Evolutionary conservation across 176 grass and related monocot genomes (phyloP), one percentile per base, ranked within the genome.

Genomic region (Oryza punctata): DNA sequence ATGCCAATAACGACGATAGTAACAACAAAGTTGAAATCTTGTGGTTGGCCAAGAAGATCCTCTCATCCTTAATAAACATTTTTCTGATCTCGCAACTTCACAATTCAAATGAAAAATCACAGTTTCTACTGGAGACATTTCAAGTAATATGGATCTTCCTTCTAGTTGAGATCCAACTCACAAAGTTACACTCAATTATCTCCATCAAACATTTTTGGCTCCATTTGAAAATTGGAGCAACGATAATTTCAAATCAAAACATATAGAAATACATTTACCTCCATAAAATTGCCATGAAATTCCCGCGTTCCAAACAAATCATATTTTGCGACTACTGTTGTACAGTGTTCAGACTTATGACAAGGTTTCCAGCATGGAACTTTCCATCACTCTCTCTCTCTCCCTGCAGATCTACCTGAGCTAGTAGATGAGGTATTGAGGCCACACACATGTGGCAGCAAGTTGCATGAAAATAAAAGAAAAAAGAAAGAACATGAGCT

Each of bases 31-130:
- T 59, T 68, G 65, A 65, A 44, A 72, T 81, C 30, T 71, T 65
- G 63, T 44, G 13, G 65, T 72, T 81, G 77, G 50, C 82, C 82
- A 85, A 89, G 49, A 80, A 45, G 60, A 79, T 79, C 33, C 18
- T 41, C 12, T 26, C 4, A 23, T 5, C 60, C 23, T 38, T 28
- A 72, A 63, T 65, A 66, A 75, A 68, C 59, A 14, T 61, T n/a
- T 21, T 37, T 10, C 37, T 41, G 69, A 67, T 59, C 32, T 2
- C 7, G 30, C 2, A 44, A 46, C 54, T 59, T n/a, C 19, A n/a
- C 7, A 72, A 4, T 49, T 47, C 16, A 19, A 2, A 5, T 24
- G 11, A 5, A 49, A 63, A 49, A 18, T 4, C 50, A 26, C 26
- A 64, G 13, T 50, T 32, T 35, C 75, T 18, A 37, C 33, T 8